Conservation (phyloP, 768 basidiomycete genomes). For the Kwoniella europaea region DNA sequence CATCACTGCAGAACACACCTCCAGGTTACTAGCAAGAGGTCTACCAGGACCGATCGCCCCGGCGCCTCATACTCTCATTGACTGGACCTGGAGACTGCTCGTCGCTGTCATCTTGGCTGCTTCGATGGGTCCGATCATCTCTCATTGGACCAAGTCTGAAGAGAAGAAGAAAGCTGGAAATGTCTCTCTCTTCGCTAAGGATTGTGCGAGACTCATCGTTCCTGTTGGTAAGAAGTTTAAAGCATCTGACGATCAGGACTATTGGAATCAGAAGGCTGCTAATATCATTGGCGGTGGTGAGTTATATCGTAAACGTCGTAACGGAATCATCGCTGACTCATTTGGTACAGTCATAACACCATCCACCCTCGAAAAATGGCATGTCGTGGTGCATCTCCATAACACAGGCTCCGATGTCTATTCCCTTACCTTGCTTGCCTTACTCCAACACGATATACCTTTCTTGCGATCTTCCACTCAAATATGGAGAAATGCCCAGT, state of each 20-base stretch:
- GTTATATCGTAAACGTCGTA: slow-evolving; percentile 7
- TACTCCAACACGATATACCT: slow-evolving; percentile 36
- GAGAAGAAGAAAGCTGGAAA: slow-evolving; percentile 24
- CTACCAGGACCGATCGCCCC: slow-evolving; percentile 39
- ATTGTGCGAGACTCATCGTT: slow-evolving; percentile 6
- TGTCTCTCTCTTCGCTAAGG: not conserved
- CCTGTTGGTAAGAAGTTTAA: not conserved
- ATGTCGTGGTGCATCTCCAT: slow-evolving; percentile 39
- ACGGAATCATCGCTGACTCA: slow-evolving; percentile 2
- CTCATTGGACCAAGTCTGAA: slow-evolving; percentile 14
- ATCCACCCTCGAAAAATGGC: slow-evolving; percentile 21
- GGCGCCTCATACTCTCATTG: slow-evolving; percentile 41
- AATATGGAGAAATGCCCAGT: slow-evolving; percentile 47
- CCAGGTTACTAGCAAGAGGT: slow-evolving; percentile 35
- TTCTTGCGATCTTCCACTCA: slow-evolving; percentile 27
- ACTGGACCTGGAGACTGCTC: slow-evolving; percentile 49
- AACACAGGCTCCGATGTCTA: slow-evolving; percentile 31
- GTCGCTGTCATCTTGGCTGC: slow-evolving; percentile 42
- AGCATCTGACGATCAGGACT: slow-evolving; percentile 15
- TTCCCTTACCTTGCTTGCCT: slow-evolving; percentile 45
- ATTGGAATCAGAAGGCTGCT: slow-evolving; percentile 27
- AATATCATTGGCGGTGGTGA: slow-evolving; percentile 44
- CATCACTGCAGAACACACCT: slow-evolving; percentile 50
- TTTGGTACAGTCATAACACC: slow-evolving; percentile 24
- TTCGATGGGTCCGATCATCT: slow-evolving; percentile 41